These are phyloP conservation scores for Noccaea bulbosa DNA, from an alignment of 345 rosid genomes.

Conservation along the genomic window DNA sequence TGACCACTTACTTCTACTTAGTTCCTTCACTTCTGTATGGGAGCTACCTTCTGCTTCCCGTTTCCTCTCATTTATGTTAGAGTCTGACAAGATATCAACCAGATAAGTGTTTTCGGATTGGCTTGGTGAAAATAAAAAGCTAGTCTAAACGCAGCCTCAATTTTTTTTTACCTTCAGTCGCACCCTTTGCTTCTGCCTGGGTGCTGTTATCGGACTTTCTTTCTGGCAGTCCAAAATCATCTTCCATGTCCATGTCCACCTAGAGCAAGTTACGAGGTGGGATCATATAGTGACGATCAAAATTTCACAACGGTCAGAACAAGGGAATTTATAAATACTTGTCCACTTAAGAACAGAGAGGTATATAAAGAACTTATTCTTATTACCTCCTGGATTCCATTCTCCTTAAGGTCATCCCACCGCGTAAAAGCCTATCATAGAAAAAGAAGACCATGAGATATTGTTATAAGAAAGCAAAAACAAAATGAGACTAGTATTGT, in stretches of 20 bases:
- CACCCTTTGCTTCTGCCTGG: slow-evolving; percentile 43
- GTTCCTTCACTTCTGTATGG: slow-evolving; percentile 56
- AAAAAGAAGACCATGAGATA: slow-evolving; percentile 32
- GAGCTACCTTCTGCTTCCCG: slow-evolving; percentile 59
- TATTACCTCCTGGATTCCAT: slow-evolving; percentile 85
- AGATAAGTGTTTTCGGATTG: slow-evolving; percentile 3
- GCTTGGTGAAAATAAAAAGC: background rate
- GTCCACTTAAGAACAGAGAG: slow-evolving; percentile 3
- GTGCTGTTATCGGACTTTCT: slow-evolving; percentile 44
- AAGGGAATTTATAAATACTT: slow-evolving; percentile 4
- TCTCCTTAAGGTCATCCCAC: slow-evolving; percentile 81
- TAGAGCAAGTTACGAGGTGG: slow-evolving; percentile 39
- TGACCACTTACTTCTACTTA: slow-evolving; percentile 92
- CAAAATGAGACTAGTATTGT: background rate
- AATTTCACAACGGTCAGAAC: slow-evolving; percentile 19
- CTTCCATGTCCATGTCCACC: slow-evolving; percentile 98
- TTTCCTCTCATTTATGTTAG: slow-evolving; percentile 45
- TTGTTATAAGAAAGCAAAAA: slow-evolving; percentile 10
- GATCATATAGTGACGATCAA: background rate
- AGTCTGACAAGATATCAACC: slow-evolving; percentile 39
- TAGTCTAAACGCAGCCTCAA: background rate
- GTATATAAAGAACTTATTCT: slow-evolving; percentile 28
- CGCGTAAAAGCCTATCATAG: slow-evolving; percentile 70
- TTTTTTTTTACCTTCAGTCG: slow-evolving; percentile 50
- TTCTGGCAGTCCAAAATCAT: slow-evolving; percentile 58